Evolutionary conservation across 2,329 filamentous ascomycete genomes (phyloP).

Genomic region (Alternaria metachromatica): DNA sequence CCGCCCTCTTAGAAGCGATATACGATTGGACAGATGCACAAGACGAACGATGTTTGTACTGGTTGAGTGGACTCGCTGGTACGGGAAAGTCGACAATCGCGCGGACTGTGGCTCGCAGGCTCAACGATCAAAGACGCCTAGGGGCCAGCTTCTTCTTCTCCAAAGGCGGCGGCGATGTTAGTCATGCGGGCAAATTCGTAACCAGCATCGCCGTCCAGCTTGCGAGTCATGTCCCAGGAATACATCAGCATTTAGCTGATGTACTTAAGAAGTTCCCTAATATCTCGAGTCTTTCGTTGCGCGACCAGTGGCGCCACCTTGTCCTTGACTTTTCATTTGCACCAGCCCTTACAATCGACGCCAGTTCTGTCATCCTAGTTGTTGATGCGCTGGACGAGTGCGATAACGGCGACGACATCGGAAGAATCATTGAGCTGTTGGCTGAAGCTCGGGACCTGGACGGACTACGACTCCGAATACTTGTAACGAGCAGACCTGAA

Average conservation of each 20-base stretch:
- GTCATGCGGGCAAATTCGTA: constrained; percentile 17
- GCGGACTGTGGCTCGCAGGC: constrained; percentile 31
- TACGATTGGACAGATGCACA: constrained; percentile 22
- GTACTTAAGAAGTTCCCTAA: not conserved
- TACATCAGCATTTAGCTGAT: constrained; percentile 6
- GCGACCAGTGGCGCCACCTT: no score
- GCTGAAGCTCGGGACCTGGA: constrained; percentile 1
- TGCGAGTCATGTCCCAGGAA: constrained; percentile 3
- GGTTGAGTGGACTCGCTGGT: constrained; percentile 39
- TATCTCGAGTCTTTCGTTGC: not conserved
- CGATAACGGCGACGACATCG: constrained; percentile 21
- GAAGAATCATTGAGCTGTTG: constrained; percentile 20
- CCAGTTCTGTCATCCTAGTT: constrained; percentile 7
- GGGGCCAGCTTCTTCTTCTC: constrained; percentile 32
- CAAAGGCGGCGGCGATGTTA: constrained; percentile 14
- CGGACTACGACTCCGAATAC: constrained; percentile 13
- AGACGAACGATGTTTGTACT: constrained; percentile 33
- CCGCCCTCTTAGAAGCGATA: constrained; percentile 31
- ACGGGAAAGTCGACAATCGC: constrained; percentile 43
- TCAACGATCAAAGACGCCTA: constrained; percentile 6
- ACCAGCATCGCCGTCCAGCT: constrained; percentile 23
- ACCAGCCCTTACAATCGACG: no score
- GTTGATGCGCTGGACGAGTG: constrained; percentile 45
- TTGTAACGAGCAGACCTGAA: constrained; percentile 28
- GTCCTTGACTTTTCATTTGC: no score